Evolutionary conservation across 129 eudicot species (phyloP).

Genomic region (Erigeron canadensis): DNA sequence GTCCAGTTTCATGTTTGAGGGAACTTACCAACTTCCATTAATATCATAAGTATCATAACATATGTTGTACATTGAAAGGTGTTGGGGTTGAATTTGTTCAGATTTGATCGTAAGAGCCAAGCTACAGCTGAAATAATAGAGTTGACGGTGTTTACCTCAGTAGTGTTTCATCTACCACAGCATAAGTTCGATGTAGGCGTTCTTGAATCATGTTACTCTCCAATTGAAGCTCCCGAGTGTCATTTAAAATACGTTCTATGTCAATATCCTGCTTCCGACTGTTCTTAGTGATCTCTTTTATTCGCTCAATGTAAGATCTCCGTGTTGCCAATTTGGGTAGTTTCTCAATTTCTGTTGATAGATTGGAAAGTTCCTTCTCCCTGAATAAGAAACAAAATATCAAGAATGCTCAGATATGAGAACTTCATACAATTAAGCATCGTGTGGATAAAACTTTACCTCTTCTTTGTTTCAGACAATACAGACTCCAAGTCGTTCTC

Average conservation of each 20-base stretch:
- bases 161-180: constrained; percentile 68
- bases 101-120: constrained; percentile 2
- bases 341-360: constrained; percentile 56
- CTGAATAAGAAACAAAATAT: constrained; percentile 30
- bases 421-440: not conserved
- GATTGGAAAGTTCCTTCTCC: constrained; percentile 58
- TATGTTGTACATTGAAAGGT: not conserved
- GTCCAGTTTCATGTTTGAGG: not conserved
- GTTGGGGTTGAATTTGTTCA: not conserved
- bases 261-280: constrained; percentile 76
- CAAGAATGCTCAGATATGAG: not conserved
- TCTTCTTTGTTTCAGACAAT: constrained; percentile 49
- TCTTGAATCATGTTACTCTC: constrained; percentile 83
- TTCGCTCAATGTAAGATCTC: constrained; percentile 60
- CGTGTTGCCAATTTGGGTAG: constrained; percentile 57
- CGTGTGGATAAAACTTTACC: constrained; percentile 36
- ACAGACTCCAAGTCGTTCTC: constrained; percentile 45
- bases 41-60: not conserved
- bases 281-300: constrained; percentile 75
- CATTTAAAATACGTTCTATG: constrained; percentile 68
- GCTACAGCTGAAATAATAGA: not conserved
- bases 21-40: not conserved
- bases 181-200: constrained; percentile 72
- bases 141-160: constrained; percentile 40
- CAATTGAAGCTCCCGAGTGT: constrained; percentile 78